Percentiles rank a stretch among this genome's conserved stretches.
Evolutionary conservation across 2,329 filamentous ascomycete species (phyloP).

Genomic region (Apiospora pterosperma): DNA sequence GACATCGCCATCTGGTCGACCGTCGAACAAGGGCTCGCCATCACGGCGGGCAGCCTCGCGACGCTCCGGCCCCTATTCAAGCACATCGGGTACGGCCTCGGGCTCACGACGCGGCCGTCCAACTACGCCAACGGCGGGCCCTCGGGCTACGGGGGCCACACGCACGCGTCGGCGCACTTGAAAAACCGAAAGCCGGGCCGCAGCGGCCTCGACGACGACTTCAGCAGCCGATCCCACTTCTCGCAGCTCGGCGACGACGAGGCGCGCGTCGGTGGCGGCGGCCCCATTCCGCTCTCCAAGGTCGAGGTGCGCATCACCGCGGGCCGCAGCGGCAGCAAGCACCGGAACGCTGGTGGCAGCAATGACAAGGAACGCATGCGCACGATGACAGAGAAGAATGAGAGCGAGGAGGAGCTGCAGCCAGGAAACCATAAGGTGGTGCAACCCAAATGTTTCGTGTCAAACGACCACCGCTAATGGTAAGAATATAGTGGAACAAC

Average conservation of each 20-base stretch:
- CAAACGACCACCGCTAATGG: not conserved
- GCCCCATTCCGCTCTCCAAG: not conserved
- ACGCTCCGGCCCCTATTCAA: conserved; percentile 43
- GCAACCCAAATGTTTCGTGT: conserved; percentile 1
- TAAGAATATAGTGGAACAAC: not conserved
- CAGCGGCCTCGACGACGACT: not conserved
- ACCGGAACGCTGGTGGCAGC: not conserved
- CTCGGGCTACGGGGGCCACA: not conserved
- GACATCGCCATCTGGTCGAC: conserved; percentile 48
- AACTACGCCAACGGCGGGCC: not conserved
- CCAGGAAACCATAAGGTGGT: not conserved
- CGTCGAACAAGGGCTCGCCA: conserved; percentile 43
- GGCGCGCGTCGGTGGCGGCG: not conserved
- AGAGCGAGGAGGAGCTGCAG: conserved; percentile 9
- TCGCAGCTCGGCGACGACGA: conserved; percentile 3
- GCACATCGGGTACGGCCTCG: conserved; percentile 27
- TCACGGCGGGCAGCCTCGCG: conserved; percentile 44
- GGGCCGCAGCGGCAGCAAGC: not conserved
- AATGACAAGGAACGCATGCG: not conserved
- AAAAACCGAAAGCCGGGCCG: not conserved
- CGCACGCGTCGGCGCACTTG: not conserved
- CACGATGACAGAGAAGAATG: conserved; percentile 6
- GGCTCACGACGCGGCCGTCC: conserved; percentile 7
- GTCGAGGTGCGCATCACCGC: conserved; percentile 2
- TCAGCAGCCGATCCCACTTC: not conserved